A percentile compares a stretch with the other conserved stretches of the same genome.
Evolutionary conservation across 2,329 filamentous ascomycete species (phyloP).

Genomic region (Talaromyces sp.): DNA sequence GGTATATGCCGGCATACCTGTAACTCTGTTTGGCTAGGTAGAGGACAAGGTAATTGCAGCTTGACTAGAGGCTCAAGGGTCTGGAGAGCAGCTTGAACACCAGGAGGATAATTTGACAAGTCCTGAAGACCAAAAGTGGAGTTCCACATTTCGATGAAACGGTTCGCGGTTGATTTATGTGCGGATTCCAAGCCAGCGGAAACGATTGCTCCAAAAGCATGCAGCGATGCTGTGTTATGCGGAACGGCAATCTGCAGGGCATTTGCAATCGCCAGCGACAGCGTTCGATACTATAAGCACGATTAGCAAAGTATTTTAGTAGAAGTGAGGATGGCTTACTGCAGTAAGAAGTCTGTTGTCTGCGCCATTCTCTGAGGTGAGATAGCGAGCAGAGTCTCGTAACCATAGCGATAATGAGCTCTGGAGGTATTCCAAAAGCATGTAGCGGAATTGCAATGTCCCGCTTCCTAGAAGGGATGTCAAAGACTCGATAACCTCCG

Average conservation of each 20-base stretch:
- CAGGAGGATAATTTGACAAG: conserved; percentile 61
- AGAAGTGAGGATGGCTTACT: conserved; percentile 27
- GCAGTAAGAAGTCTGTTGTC: conserved; percentile 34
- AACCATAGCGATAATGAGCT: conserved; percentile 34
- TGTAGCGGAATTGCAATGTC: conserved; percentile 51
- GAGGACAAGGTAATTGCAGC: conserved; percentile 46
- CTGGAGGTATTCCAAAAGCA: conserved; percentile 60
- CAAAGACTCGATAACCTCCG: conserved; percentile 54
- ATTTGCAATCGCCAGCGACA: conserved; percentile 32
- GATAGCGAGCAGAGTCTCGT: conserved; percentile 29
- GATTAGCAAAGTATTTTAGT: background rate
- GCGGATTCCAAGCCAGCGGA: conserved; percentile 53
- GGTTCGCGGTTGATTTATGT: conserved; percentile 50
- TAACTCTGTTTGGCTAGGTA: conserved; percentile 38
- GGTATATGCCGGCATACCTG: conserved; percentile 26
- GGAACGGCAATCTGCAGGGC: conserved; percentile 30
- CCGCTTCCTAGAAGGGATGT: conserved; percentile 53
- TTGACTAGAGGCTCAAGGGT: conserved; percentile 57
- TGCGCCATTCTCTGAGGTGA: conserved; percentile 28
- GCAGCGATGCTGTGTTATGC: conserved; percentile 40
- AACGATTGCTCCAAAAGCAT: conserved; percentile 52
- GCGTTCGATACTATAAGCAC: conserved; percentile 29
- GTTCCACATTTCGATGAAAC: conserved; percentile 66
- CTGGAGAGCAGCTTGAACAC: conserved; percentile 61
- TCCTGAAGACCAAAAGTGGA: conserved; percentile 60